phyloP scores from a whole-genome alignment of 768 basidiomycete species.

The Russula vinacea region DNA sequence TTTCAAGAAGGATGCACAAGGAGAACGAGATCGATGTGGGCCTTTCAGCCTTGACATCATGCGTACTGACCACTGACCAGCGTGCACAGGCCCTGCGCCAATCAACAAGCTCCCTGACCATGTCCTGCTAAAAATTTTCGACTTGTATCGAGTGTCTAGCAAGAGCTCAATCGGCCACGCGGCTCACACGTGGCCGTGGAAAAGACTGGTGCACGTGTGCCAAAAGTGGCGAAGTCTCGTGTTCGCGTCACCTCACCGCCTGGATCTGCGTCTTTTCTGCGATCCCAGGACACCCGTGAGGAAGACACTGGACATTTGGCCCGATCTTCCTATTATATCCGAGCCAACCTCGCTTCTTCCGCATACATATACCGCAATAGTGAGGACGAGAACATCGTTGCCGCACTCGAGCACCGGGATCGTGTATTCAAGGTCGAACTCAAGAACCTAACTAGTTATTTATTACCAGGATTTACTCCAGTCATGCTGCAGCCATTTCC shows the following conservation, averaged over 20 bases:
- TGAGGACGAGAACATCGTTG: constrained; percentile 1
- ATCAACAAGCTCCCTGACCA: background rate
- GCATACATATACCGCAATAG: background rate
- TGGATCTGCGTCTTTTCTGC: background rate
- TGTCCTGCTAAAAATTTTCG: background rate
- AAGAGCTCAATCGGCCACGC: background rate
- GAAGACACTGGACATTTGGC: background rate
- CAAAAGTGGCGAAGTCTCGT: background rate
- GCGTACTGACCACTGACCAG: too few species aligned
- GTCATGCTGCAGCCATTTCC: background rate
- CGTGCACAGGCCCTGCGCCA: background rate
- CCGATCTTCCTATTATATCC: background rate
- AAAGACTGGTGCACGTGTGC: background rate
- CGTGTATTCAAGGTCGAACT: background rate
- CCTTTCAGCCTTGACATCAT: background rate
- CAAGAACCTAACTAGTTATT: background rate
- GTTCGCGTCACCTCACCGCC: background rate
- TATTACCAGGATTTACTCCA: background rate
- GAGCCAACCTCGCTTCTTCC: background rate
- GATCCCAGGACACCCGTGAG: background rate
- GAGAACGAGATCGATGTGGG: background rate
- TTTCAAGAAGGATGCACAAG: background rate
- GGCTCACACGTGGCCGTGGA: background rate
- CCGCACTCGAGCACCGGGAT: background rate
- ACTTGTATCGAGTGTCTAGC: background rate